phyloP scores from a whole-genome alignment of 768 basidiomycete species.

The Austroboletus eburneus region DNA sequence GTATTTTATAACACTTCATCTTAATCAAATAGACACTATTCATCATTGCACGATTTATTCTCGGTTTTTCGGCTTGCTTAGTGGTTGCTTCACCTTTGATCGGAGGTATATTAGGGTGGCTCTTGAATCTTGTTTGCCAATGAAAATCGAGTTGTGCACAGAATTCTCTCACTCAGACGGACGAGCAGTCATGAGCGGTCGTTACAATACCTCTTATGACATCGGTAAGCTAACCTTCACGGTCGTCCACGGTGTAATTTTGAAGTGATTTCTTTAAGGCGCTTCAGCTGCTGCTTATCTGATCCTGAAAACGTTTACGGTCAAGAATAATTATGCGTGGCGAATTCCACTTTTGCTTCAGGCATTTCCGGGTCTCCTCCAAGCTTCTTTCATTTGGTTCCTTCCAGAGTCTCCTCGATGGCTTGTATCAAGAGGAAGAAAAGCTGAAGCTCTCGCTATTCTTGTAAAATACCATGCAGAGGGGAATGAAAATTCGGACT shows the following conservation, averaged over 20 bases:
- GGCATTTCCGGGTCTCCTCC: constrained; percentile 46
- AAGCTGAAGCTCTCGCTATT: constrained; percentile 42
- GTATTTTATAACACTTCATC: background rate
- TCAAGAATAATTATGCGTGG: constrained; percentile 59
- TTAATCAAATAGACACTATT: background rate
- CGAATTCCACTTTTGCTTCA: constrained; percentile 58
- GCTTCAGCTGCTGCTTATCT: constrained; percentile 38
- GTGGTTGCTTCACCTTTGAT: constrained; percentile 3
- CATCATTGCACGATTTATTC: no score
- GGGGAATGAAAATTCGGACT: constrained; percentile 45
- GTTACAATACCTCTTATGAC: no score
- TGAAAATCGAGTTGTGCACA: background rate
- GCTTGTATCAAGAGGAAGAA: constrained; percentile 54
- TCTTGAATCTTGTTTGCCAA: background rate
- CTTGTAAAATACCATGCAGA: constrained; percentile 63
- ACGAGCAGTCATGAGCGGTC: no score
- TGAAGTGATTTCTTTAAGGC: constrained; percentile 2
- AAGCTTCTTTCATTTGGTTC: constrained; percentile 50
- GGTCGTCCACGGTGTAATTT: background rate
- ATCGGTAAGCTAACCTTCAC: constrained; percentile 1
- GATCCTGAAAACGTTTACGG: constrained; percentile 62
- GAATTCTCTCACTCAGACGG: constrained; percentile 12
- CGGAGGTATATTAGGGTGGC: background rate
- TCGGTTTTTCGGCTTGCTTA: no score
- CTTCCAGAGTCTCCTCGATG: constrained; percentile 64